A percentile compares a stretch with the other conserved stretches of the same genome.
Evolutionary conservation across 495 filamentous ascomycete species (phyloP).

Genomic region (Neurospora sp.): DNA sequence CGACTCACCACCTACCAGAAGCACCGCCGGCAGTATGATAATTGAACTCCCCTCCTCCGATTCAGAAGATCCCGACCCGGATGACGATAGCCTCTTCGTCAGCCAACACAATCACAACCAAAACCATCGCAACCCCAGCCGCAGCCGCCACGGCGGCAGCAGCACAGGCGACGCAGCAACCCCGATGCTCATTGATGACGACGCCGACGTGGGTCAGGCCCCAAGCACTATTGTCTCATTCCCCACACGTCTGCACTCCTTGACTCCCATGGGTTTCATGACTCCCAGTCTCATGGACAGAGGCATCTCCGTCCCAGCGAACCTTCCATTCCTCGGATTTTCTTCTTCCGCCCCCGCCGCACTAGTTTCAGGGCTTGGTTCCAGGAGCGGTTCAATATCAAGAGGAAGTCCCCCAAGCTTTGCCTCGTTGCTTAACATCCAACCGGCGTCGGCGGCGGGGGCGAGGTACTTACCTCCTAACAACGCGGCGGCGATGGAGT

Average conservation of each 20-base stretch:
- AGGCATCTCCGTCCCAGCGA: background rate
- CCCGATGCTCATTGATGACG: background rate
- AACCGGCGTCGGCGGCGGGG: background rate
- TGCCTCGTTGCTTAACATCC: background rate
- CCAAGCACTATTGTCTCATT: background rate
- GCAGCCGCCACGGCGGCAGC: background rate
- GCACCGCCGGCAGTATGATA: background rate
- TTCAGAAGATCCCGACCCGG: background rate
- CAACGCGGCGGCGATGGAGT: background rate
- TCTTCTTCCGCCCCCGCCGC: background rate
- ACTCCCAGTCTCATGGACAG: background rate
- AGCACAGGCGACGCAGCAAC: background rate
- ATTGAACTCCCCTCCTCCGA: background rate
- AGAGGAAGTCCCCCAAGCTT: background rate
- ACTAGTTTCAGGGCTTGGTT: background rate
- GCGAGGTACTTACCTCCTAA: background rate
- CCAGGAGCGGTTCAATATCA: background rate
- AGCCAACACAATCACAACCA: background rate
- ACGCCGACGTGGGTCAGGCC: background rate
- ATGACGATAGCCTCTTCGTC: background rate
- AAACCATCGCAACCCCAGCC: background rate
- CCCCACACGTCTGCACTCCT: background rate
- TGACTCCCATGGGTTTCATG: background rate
- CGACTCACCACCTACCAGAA: background rate
- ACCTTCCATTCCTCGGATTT: background rate